These are phyloP conservation scores for Fusarium redolens DNA, from an alignment of 2,329 filamentous ascomycete genomes.

Conservation along the genomic window DNA sequence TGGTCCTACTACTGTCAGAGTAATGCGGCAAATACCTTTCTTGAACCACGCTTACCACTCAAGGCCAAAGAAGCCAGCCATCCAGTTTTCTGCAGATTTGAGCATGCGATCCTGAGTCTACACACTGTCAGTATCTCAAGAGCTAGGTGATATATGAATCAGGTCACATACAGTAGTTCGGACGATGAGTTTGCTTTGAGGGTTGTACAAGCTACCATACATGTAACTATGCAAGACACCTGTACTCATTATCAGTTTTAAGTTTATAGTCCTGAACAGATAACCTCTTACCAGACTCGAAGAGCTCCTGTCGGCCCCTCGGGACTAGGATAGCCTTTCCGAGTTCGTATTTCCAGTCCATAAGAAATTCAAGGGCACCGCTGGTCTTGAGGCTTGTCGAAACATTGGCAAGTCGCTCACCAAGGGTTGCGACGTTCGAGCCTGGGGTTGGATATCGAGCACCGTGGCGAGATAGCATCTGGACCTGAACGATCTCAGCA, in stretches of 20 bases:
- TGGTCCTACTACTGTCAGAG: constrained; percentile 57
- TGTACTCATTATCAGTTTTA: constrained; percentile 27
- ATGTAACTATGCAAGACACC: constrained; percentile 78
- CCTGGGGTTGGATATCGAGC: constrained; percentile 76
- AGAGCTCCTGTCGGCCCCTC: constrained; percentile 78
- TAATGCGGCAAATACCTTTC: not conserved
- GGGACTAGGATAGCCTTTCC: constrained; percentile 79
- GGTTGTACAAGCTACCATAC: constrained; percentile 77
- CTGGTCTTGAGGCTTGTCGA: constrained; percentile 65
- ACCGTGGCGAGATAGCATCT: constrained; percentile 80
- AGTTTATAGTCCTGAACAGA: not conserved
- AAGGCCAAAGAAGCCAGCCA: constrained; percentile 82
- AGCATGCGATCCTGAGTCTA: constrained; percentile 81
- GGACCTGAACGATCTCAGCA: constrained; percentile 75
- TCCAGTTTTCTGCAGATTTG: constrained; percentile 80
- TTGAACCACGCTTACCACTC: constrained; percentile 61
- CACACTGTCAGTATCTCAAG: constrained; percentile 18
- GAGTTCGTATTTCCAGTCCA: constrained; percentile 75
- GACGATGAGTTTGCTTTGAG: constrained; percentile 77
- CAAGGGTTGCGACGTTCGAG: constrained; percentile 66
- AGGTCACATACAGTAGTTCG: constrained; percentile 67
- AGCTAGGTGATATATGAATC: too few species aligned
- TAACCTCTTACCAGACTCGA: constrained; percentile 64
- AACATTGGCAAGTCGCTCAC: constrained; percentile 67
- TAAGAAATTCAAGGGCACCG: constrained; percentile 73